Evolutionary conservation across 1,284 basidiomycete species (phyloP).

Genomic region (Pholiota adiposa): DNA sequence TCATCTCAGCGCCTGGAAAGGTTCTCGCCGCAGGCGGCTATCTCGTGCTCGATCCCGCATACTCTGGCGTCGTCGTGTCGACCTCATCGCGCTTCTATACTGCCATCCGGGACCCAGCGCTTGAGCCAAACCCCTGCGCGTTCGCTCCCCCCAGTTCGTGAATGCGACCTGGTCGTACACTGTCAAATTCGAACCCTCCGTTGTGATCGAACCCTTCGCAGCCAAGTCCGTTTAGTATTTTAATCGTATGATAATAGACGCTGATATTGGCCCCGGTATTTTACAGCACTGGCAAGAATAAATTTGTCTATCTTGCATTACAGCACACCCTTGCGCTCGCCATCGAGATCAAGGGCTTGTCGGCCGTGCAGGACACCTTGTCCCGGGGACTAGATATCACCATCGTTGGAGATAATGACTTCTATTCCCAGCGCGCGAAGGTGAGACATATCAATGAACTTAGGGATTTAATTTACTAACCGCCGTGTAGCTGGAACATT

Average conservation of each 20-base stretch:
- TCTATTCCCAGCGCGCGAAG: conserved; percentile 92
- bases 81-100: conserved; percentile 96
- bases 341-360: conserved; percentile 54
- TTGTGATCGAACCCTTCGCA: conserved; percentile 49
- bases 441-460: conserved; percentile 43
- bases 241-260: conserved; percentile 14
- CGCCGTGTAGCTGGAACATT: conserved; percentile 57
- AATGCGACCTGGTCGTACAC: conserved; percentile 81
- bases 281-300: conserved; percentile 65
- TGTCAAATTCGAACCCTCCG: conserved; percentile 46
- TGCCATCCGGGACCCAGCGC: conserved; percentile 44
- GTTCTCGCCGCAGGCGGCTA: conserved; percentile 95
- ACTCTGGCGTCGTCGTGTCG: conserved; percentile 86
- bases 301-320: conserved; percentile 90
- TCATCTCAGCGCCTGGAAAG: conserved; percentile 94
- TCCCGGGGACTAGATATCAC: conserved; percentile 69
- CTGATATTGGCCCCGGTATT: conserved; percentile 1
- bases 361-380: conserved; percentile 50
- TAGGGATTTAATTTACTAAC: conserved; percentile 16
- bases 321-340: conserved; percentile 77
- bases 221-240: conserved; percentile 42
- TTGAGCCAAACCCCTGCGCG: conserved; percentile 54
- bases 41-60: conserved; percentile 86
- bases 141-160: conserved; percentile 91
- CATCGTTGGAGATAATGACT: conserved; percentile 95